phyloP scores from a whole-genome alignment of 2,329 filamentous ascomycete species.

The Fusarium poae region DNA sequence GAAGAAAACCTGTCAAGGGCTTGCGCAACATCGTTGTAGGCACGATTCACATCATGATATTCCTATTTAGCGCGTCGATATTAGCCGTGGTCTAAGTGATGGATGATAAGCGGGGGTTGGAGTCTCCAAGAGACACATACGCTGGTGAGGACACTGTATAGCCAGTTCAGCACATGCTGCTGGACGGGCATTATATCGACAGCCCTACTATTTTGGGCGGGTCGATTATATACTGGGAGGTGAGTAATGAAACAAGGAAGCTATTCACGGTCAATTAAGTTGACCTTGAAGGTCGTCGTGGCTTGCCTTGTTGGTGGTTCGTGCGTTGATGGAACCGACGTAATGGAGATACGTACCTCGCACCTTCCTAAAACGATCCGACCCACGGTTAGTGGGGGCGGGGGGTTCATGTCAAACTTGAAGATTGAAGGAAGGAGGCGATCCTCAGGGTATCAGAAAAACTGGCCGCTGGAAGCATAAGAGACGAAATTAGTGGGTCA shows the following conservation, averaged over 20 bases:
- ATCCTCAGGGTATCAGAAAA: too few relatives aligned
- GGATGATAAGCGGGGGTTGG: conserved; percentile 19
- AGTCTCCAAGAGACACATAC: conserved; percentile 59
- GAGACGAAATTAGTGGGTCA: too few relatives aligned
- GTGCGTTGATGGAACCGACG: conserved; percentile 39
- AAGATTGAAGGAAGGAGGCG: background rate
- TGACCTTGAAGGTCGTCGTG: conserved; percentile 37
- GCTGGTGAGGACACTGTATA: conserved; percentile 89
- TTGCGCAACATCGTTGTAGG: conserved; percentile 91
- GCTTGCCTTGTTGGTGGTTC: conserved; percentile 36
- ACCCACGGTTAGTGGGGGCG: conserved; percentile 39
- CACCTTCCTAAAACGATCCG: conserved; percentile 39
- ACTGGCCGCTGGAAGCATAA: too few relatives aligned
- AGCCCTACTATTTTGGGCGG: background rate
- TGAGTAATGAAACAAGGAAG: conserved; percentile 5
- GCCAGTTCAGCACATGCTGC: conserved; percentile 93
- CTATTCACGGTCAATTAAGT: conserved; percentile 26
- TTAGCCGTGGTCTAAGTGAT: conserved; percentile 20
- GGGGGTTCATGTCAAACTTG: conserved; percentile 7
- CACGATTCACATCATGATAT: conserved; percentile 92
- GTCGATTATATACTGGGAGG: background rate
- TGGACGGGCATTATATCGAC: conserved; percentile 74
- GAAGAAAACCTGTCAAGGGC: conserved; percentile 83
- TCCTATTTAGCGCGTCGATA: conserved; percentile 68
- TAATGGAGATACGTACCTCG: conserved; percentile 41